Evolutionary conservation across 352 stramenopile species (phyloP).

Genomic region (Plasmopara muralis): DNA sequence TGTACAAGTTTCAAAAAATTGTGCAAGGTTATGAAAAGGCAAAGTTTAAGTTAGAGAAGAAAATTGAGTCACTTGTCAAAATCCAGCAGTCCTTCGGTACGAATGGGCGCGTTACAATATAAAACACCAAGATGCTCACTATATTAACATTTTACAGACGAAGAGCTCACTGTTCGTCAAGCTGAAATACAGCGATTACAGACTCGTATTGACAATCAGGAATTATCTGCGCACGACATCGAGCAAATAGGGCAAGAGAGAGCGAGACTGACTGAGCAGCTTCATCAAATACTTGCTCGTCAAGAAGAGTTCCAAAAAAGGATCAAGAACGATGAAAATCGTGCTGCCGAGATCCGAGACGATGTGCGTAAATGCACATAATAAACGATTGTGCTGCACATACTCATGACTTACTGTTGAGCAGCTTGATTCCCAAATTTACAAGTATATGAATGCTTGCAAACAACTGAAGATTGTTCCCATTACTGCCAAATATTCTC

Average conservation of each 20-base stretch:
- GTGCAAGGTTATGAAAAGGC: slow-evolving; percentile 78
- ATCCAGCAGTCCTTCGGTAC: slow-evolving; percentile 74
- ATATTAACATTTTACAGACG: slow-evolving; percentile 29
- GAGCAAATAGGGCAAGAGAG: slow-evolving; percentile 67
- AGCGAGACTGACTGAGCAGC: slow-evolving; percentile 63
- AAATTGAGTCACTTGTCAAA: slow-evolving; percentile 82
- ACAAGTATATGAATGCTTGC: slow-evolving; percentile 76
- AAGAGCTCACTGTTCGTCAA: slow-evolving; percentile 34
- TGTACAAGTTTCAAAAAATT: slow-evolving; percentile 90
- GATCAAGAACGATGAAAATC: slow-evolving; percentile 64
- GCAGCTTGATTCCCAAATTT: slow-evolving; percentile 56
- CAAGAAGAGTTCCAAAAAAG: slow-evolving; percentile 52
- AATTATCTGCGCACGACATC: slow-evolving; percentile 71
- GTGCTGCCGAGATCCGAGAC: slow-evolving; percentile 59
- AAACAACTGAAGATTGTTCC: slow-evolving; percentile 85
- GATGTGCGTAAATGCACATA: slow-evolving; percentile 28
- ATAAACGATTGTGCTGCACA: neutral
- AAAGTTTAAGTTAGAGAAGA: slow-evolving; percentile 70
- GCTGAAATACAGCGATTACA: slow-evolving; percentile 59
- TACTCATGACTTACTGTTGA: slow-evolving; percentile 1
- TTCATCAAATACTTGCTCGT: slow-evolving; percentile 51
- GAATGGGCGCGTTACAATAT: neutral
- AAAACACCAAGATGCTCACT: slow-evolving; percentile 3
- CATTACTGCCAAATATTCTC: slow-evolving; percentile 71
- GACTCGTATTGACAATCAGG: slow-evolving; percentile 68